Base-by-base conservation (phyloP, 1,284 basidiomycete genomes). In the Sporisorium graminicola region DNA sequence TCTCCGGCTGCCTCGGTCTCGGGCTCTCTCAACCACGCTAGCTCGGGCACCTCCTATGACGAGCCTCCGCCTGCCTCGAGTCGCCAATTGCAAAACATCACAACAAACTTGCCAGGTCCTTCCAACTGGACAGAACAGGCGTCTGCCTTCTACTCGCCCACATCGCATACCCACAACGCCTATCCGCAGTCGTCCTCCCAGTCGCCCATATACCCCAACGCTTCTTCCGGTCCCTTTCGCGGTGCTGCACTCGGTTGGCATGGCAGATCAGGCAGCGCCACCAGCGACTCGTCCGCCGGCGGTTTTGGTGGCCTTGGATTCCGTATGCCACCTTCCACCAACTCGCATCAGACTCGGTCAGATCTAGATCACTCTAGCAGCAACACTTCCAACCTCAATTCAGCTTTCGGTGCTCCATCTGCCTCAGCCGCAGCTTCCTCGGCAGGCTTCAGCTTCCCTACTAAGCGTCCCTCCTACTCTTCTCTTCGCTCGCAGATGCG, bases 211-310 rank as follows among this genome's bases (percentile, higher is more conserved):
- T 70, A 69, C 61, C 29, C 67, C 5, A 56, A 70, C 35, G 49
- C 57, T 42, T 59, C 61, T 10, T 46, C 65, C 14, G 73, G 77
- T 1, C 77, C 73, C 10, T 78, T 78, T 26, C 74, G 74, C 18
- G 74, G 74, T 24, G 73, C 77, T 33, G 77, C 73, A 3, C 61
- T 78, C 40, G 70, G 60, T 22, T 69, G 63, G 66, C 77, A 78
- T 50, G 74, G 66, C 12, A 65, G 77, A 44, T 64, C 72, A 7
- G 77, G 73, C 12, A 72, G 69, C 20, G 73, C 57, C 6, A 76
- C 73, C 46, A 76, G 77, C 47, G 70, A 78, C 46, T 78, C 74
- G 26, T 75, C 73, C 13, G 68, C 73, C 2, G 74, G 73, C 2
- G 77, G 77, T 22, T 65, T 64, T 29, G 73, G 67, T 14, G 73